Evolutionary conservation across 495 filamentous ascomycete genomes (phyloP), one percentile per base, ranked within the genome.

Genomic region (Xylona heveae): DNA sequence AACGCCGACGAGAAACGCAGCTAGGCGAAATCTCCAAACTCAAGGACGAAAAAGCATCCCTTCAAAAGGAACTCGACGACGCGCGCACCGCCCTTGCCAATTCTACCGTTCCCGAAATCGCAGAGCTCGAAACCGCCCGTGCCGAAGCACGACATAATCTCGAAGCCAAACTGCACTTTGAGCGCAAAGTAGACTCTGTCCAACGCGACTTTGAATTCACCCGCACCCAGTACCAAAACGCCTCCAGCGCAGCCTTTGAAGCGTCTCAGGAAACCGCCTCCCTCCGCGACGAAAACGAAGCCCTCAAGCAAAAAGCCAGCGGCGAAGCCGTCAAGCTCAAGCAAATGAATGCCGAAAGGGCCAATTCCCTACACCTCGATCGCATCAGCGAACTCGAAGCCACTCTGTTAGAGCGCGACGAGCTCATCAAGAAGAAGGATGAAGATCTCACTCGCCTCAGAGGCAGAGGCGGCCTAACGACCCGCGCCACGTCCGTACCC

Each of bases 201-300:
- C 60, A 71, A 36, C 61, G 55, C 10, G 64, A 73, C 8, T 41
- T 51, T 15, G 74, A 76, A 9, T 80, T 71, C 45, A 56, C 56
- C 21, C 63, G 71, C 27, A 53, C 59, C 12, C 55, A 64, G 21
- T 82, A 80, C 37, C 71, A 79, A 32, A 53, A 58, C 21, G 68
- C 71, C 0, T 75, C 71, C 9, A 67, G 52, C 10, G 50, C 52
- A 0, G 61, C 60, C 6, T 54, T 50, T 10, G 61, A 68, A 24
- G 49, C 65, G 12, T 46, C 46, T 10, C 51, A 49, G 15, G 68
- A 76, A 47, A 54, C 59, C 23, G 46, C 54, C 7, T 48, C 49
- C n/a, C 54, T 76, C 7, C 45, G 52, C 22, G 43, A 42, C 6
- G 51, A 57, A 23, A 59, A 67, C 21, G 57, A 54, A 15, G 41